phyloP scores from a whole-genome alignment of 2,329 filamentous ascomycete species.

The Trichoderma oligosporum region DNA sequence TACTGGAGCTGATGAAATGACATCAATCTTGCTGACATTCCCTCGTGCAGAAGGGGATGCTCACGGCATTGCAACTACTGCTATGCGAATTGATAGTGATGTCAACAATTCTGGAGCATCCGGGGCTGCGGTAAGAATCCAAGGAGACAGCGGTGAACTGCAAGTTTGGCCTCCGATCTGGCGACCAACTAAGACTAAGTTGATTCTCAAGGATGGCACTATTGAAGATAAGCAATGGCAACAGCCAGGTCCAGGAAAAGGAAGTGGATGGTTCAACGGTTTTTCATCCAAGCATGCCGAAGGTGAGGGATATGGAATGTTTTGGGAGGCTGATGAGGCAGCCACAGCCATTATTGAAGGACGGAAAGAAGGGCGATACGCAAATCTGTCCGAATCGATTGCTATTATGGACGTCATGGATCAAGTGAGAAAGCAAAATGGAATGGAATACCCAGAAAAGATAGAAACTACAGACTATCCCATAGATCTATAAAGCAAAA shows the following conservation, averaged over 20 bases:
- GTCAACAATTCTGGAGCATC: too few relatives aligned
- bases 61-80: too few relatives aligned
- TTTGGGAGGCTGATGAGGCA: neutral
- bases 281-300: too few relatives aligned
- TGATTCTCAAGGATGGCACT: neutral
- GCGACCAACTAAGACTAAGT: neutral
- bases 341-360: neutral
- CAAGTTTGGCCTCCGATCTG: neutral
- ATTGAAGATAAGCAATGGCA: neutral
- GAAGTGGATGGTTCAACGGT: too few relatives aligned
- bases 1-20: neutral
- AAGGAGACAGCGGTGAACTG: neutral
- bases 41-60: neutral
- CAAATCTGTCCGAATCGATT: neutral
- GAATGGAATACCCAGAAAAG: too few relatives aligned
- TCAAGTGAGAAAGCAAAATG: neutral
- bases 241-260: too few relatives aligned
- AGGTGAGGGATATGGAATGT: neutral
- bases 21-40: neutral
- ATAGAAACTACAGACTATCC: too few relatives aligned
- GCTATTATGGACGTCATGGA: neutral
- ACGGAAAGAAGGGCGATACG: neutral
- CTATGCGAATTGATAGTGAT: too few relatives aligned
- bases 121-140: too few relatives aligned
- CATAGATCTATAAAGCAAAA: too few relatives aligned